Evolutionary conservation across 306 rosid species (phyloP).

Genomic region (Trifolium repens): DNA sequence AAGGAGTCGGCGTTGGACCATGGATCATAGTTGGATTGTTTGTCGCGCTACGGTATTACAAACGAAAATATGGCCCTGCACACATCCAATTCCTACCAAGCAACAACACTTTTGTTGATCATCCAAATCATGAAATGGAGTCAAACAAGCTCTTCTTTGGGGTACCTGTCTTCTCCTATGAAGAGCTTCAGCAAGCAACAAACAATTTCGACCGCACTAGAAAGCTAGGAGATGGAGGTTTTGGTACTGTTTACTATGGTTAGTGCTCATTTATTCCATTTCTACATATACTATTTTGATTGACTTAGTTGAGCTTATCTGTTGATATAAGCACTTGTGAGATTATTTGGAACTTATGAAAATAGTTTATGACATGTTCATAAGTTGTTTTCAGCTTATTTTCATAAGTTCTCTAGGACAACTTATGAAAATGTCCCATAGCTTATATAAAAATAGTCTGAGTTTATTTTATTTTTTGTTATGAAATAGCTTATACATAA

Average conservation of each 20-base stretch:
- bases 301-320: background rate
- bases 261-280: constrained; percentile 4
- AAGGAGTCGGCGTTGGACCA: constrained; percentile 39
- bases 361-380: background rate
- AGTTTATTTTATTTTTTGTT: too few relatives aligned
- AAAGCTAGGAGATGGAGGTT: constrained; percentile 75
- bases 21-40: constrained; percentile 13
- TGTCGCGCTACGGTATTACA: constrained; percentile 25
- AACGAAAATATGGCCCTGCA: constrained; percentile 15
- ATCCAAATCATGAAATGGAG: constrained; percentile 44
- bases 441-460: background rate
- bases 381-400: background rate
- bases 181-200: constrained; percentile 67
- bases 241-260: constrained; percentile 72
- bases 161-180: constrained; percentile 55
- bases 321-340: background rate
- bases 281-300: background rate
- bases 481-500: background rate
- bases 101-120: background rate
- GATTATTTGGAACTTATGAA: background rate
- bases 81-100: constrained; percentile 9
- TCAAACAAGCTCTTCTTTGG: constrained; percentile 45
- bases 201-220: constrained; percentile 50
- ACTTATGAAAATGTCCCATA: background rate
- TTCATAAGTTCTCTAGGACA: too few relatives aligned